Evolutionary conservation across 495 filamentous ascomycete genomes (phyloP), one percentile per base, ranked within the genome.

Genomic region (Penicillium macrosclerotiorum): DNA sequence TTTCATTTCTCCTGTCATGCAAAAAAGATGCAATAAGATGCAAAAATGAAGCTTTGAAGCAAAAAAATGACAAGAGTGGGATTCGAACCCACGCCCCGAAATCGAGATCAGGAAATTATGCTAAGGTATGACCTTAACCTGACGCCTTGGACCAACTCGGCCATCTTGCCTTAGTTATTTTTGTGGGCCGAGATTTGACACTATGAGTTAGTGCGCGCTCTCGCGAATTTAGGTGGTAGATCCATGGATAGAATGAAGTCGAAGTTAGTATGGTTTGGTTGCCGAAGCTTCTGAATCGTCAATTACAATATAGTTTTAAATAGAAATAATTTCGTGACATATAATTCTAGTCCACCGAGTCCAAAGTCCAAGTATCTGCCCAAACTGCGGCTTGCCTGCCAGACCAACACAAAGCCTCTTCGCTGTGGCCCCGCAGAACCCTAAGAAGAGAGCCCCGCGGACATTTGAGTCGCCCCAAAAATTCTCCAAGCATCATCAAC

Each of bases 361-460:
- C 17, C 18, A 20, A 8, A 20, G 22, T 13, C 22, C 11, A n/a
- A 17, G 9, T 4, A 12, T 11, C 13, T 12, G 6, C 7, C 20
- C 7, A 26, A 11, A 8, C 25, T 27, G n/a, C n/a, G n/a, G n/a
- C n/a, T n/a, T n/a, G n/a, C 12, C 39, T 25, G 20, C 13, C 13
- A 45, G 13, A 26, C 20, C 5, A 11, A 49, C 8, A 16, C 46
- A 39, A 23, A 25, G 19, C 5, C 31, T 8, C 11, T 27, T 33
- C 26, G 8, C 59, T 59, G 56, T 63, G 52, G 59, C 57, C 59
- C 65, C 59, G 56, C 61, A 53, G 55, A 67, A 49, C 64, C 64
- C 64, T 67, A 65, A 65, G 54, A n/a, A n/a, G n/a, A n/a, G 49
- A 57, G 57, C 57, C 63, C 65, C 65, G 65, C 65, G 55, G 42